Base-by-base conservation (phyloP, 2,329 filamentous ascomycete species). In the Pseudogymnoascus sp. region DNA sequence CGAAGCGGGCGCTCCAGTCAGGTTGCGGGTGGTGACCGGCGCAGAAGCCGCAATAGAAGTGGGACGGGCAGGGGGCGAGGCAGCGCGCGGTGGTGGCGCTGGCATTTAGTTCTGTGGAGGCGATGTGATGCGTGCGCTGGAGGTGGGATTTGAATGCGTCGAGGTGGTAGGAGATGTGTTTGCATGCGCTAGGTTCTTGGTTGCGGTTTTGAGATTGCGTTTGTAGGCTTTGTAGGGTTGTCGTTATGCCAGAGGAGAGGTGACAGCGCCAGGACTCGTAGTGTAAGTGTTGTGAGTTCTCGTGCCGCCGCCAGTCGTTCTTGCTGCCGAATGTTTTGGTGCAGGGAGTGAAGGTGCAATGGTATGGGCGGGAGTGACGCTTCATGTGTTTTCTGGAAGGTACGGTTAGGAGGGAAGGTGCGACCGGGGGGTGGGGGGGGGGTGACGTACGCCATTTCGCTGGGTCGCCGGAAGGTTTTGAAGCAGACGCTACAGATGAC, bases 31-130 rank as follows among this genome's bases (percentile, higher is more conserved):
- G 76, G 18, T 86, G 78, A 16, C 75, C 70, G 14, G 76, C 71
- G 73, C 91, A 96, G 73, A 96, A 96, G 0, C 92, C 92, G 71
- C 93, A 96, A 92, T 92, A 96, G 75, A 91, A 96, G 5, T 81
- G 79, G 1, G 77, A 76, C 67, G 88, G 84, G 31, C 81, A 83
- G 65, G 88, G 86, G 12, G n/a, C 26, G 47, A 34, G 47, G 26
- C 7, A 4, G 47, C 21, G 47, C 47, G 47, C 47, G 26, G 1
- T 4, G n/a, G 5, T 11, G 47, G 47, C 47, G 26, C 26, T n/a
- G 47, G 4, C 47, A 54, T 54, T 31, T 4, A 34, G 14, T 14
- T 31, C 14, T 10, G 4, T 0, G n/a, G n/a, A 11, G 4, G 66
- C 66, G 7, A 77, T 70, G 4, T 72, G 62, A 60, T 75, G 73